Conservation (phyloP, 495 filamentous ascomycete species). For the Aspergillus conjunctus region DNA sequence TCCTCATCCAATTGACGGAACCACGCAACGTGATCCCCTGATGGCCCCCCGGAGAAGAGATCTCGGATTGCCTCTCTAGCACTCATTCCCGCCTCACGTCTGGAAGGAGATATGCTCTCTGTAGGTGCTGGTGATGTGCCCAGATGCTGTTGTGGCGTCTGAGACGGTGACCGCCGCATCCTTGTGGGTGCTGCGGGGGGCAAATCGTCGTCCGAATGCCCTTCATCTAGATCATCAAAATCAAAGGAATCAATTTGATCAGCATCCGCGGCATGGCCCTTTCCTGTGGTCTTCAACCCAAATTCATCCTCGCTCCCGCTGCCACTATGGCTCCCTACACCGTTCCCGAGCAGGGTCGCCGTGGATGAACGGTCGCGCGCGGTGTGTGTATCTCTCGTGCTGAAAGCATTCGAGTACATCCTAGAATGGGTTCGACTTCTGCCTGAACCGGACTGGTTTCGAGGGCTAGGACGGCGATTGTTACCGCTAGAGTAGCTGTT, state of each 20-base stretch:
- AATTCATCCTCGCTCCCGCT: conserved; percentile 57
- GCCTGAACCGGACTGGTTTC: conserved; percentile 50
- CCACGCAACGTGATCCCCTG: conserved; percentile 87
- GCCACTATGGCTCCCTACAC: conserved; percentile 54
- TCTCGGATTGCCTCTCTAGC: conserved; percentile 71
- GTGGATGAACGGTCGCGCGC: conserved; percentile 45
- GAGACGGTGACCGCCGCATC: conserved; percentile 59
- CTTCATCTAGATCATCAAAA: conserved; percentile 41
- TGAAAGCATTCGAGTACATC: conserved; percentile 66
- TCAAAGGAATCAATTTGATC: conserved; percentile 57
- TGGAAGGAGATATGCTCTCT: conserved; percentile 35
- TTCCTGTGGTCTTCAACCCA: conserved; percentile 49
- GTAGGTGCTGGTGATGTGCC: conserved; percentile 27
- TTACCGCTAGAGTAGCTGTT: conserved; percentile 59
- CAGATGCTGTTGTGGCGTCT: conserved; percentile 34
- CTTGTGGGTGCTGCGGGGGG: conserved; percentile 50
- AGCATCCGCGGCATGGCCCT: conserved; percentile 60
- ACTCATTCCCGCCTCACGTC: conserved; percentile 38
- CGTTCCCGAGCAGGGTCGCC: conserved; percentile 41
- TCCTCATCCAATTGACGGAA: conserved; percentile 94
- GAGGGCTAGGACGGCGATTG: conserved; percentile 51
- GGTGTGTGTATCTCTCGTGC: conserved; percentile 38
- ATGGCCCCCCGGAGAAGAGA: conserved; percentile 67
- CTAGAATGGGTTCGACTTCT: conserved; percentile 39
- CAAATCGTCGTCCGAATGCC: conserved; percentile 52